Evolutionary conservation across 768 basidiomycete genomes (phyloP), one percentile per base, ranked within the genome.

Genomic region (Cystofilobasidium capitatum): DNA sequence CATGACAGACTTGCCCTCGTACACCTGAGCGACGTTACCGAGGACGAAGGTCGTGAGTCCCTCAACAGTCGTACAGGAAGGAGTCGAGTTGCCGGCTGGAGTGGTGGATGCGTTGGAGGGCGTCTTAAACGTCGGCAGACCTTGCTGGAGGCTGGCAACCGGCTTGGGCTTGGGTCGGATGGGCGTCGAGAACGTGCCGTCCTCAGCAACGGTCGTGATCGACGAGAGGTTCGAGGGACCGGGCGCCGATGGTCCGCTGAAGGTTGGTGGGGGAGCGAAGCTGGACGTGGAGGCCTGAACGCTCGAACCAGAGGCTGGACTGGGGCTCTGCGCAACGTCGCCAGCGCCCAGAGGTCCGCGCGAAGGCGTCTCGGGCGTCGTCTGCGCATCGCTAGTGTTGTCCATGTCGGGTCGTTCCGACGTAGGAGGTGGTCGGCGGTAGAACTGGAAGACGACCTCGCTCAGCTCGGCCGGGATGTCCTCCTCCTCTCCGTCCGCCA

Each of bases 251-350:
- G 24, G 29, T 29, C 45, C 42, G 37, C 44, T 29, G 24, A 64
- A 64, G 10, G 63, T 64, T 36, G 64, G 31, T 3, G 64, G 62
- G 24, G 62, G 55, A 20, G 33, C 55, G 26, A 58, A 55, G 44
- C 54, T 58, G 24, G 40, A 16, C 2, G 57, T 42, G 5, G 55
- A 16, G 24, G 68, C 2, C 3, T 42, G 40, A 1, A 83, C 73
- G 83, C 83, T 68, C 89, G 79, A 70, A 83, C 54, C 70, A 84
- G 62, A 90, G 78, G 36, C 88, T 83, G 49, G 83, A 84, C 13
- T 64, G 14, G 68, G 58, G 13, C 76, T 61, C 51, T 71, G 47
- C 65, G 70, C 17, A 73, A 58, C 39, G 63, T 64, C 17, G 33
- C 45, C 29, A 14, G 37, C 33, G 16, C 57, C 58, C 4, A 31